Percentiles rank a stretch among this genome's conserved stretches.
These are phyloP conservation scores for Wickerhamomyces xylosicus DNA, from an alignment of 805 yeast genomes.

Conservation along the genomic window DNA sequence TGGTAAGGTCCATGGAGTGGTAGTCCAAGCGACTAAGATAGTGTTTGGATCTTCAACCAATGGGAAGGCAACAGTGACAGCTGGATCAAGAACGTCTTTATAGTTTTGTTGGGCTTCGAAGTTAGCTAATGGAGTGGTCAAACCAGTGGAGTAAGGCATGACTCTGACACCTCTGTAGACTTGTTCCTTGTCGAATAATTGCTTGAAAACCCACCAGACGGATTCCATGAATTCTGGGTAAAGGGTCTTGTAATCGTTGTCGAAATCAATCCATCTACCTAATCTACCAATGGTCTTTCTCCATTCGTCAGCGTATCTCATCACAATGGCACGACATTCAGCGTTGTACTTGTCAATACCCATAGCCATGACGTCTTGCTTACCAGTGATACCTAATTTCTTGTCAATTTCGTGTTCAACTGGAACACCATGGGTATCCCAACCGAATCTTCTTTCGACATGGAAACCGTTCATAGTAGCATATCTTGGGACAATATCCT, in stretches of 20 bases:
- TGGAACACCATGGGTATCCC: constrained; percentile 99
- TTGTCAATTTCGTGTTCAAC: constrained; percentile 98
- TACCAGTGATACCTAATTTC: constrained; percentile 85
- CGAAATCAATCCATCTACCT: constrained; percentile 99
- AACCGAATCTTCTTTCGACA: constrained; percentile 96
- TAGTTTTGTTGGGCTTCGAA: constrained; percentile 98
- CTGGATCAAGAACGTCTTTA: constrained; percentile 96
- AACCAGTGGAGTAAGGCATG: constrained; percentile 98
- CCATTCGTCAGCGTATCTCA: constrained; percentile 97
- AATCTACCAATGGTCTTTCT: constrained; percentile 83
- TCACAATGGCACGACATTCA: constrained; percentile 94
- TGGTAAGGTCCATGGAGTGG: constrained; percentile 99
- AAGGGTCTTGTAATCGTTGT: constrained; percentile 93
- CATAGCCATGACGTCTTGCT: constrained; percentile 87
- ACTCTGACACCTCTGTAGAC: constrained; percentile 95
- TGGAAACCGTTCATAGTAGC: constrained; percentile 96
- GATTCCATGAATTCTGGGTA: constrained; percentile 97
- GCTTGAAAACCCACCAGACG: constrained; percentile 97
- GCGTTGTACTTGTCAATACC: constrained; percentile 91
- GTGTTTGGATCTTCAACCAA: constrained; percentile 73
- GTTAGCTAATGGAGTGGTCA: constrained; percentile 92
- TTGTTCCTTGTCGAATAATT: constrained; percentile 72
- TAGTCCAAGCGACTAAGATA: constrained; percentile 93
- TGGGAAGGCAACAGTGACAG: constrained; percentile 86
- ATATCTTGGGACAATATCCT: constrained; percentile 94